Evolutionary conservation across 1,139 yeast species (phyloP).

Genomic region (Debaryomyces sp.): DNA sequence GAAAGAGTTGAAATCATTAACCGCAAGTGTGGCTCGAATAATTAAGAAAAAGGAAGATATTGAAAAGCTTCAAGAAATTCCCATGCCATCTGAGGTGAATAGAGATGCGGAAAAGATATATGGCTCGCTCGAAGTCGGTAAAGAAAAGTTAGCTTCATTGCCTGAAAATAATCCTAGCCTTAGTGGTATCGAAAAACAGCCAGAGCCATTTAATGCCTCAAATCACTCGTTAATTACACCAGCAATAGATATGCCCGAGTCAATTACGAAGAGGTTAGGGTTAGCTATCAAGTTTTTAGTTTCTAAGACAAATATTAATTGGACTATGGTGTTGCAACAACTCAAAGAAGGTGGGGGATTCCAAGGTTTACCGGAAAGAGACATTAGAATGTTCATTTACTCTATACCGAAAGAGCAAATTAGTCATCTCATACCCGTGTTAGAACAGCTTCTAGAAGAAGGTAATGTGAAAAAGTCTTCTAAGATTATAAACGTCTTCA

Average conservation of each 20-base stretch:
- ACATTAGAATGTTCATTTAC: constrained; percentile 44
- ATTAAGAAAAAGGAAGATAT: constrained; percentile 18
- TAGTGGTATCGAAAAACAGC: neutral
- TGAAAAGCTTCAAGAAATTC: constrained; percentile 18
- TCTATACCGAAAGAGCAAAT: constrained; percentile 46
- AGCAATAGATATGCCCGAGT: constrained; percentile 39
- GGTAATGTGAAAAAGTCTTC: constrained; percentile 36
- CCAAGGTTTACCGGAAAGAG: constrained; percentile 33
- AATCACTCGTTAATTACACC: constrained; percentile 22
- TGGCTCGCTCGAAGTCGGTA: constrained; percentile 12
- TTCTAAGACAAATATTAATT: constrained; percentile 49
- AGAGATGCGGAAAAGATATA: constrained; percentile 20
- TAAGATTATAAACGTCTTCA: constrained; percentile 45
- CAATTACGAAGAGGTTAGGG: constrained; percentile 48
- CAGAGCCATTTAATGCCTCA: constrained; percentile 4
- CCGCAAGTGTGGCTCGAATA: constrained; percentile 25
- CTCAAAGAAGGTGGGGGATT: constrained; percentile 47
- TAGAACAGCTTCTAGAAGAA: constrained; percentile 36
- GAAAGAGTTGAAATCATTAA: constrained; percentile 20
- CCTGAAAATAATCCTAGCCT: neutral
- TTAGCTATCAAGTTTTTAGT: constrained; percentile 50
- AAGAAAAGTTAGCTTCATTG: neutral
- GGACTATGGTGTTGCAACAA: constrained; percentile 56
- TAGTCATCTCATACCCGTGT: constrained; percentile 32
- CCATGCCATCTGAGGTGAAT: constrained; percentile 25